Percentiles rank a stretch among this genome's conserved stretches.
These are phyloP conservation scores for Zygosaccharomyces gambellarensis DNA, from an alignment of 805 yeast species.

Conservation along the genomic window DNA sequence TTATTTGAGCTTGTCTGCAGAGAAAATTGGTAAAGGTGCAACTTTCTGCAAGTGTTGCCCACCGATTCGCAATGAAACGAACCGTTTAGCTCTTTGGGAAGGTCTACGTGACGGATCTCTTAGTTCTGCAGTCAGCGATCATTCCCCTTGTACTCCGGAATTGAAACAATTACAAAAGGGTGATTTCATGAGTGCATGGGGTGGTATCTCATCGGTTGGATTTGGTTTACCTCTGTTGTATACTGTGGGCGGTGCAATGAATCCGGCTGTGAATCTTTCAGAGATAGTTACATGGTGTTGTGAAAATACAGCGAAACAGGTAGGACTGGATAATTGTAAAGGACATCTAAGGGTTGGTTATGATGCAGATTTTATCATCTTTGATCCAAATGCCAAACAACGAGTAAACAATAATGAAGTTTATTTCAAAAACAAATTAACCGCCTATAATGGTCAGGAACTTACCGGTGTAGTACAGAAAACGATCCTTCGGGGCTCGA, in stretches of 20 bases:
- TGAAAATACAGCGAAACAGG: constrained; percentile 78
- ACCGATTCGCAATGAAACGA: constrained; percentile 75
- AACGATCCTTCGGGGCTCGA: constrained; percentile 72
- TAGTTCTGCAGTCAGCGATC: constrained; percentile 88
- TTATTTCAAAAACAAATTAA: constrained; percentile 77
- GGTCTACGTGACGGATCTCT: constrained; percentile 64
- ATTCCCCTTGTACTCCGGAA: constrained; percentile 93
- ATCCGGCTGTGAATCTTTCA: constrained; percentile 46
- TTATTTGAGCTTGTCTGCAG: constrained; percentile 73
- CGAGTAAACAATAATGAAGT: constrained; percentile 51
- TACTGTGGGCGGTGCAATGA: constrained; percentile 59
- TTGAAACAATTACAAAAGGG: constrained; percentile 77
- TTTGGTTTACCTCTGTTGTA: constrained; percentile 77
- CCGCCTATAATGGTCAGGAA: constrained; percentile 74
- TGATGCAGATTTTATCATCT: constrained; percentile 85
- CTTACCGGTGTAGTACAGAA: constrained; percentile 72
- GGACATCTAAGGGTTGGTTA: constrained; percentile 69
- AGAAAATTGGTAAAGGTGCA: constrained; percentile 66
- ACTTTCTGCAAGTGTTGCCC: constrained; percentile 94
- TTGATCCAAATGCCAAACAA: constrained; percentile 58
- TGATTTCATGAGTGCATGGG: constrained; percentile 92
- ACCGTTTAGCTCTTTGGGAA: constrained; percentile 70
- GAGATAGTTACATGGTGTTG: constrained; percentile 80
- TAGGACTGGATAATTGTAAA: constrained; percentile 66
- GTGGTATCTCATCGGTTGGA: constrained; percentile 91